Percentiles rank a stretch among this genome's conserved stretches.
Evolutionary conservation across 352 stramenopile genomes (phyloP).

Genomic region (Albugo laibachii): DNA sequence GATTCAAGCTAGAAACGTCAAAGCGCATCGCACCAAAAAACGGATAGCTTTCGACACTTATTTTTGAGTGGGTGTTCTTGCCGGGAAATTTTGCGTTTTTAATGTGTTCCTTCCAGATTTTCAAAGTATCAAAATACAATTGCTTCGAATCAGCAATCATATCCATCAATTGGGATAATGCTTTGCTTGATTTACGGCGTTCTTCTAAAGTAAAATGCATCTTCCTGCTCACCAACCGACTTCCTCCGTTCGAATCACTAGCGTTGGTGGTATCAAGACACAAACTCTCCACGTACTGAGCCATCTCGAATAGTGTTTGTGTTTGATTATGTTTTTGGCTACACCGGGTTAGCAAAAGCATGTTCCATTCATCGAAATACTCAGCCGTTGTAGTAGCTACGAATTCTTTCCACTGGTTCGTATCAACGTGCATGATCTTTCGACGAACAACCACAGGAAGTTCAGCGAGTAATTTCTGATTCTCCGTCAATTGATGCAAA

Average conservation of each 20-base stretch:
- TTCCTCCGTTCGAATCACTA: background rate
- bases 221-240: background rate
- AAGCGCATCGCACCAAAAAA: conserved; percentile 57
- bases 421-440: conserved; percentile 64
- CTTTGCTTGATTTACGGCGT: conserved; percentile 37
- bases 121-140: conserved; percentile 55
- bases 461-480: conserved; percentile 51
- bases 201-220: conserved; percentile 21
- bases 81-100: conserved; percentile 48
- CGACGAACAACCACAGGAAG: conserved; percentile 62
- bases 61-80: conserved; percentile 14
- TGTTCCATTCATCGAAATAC: conserved; percentile 54
- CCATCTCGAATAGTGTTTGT: background rate
- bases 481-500: conserved; percentile 61
- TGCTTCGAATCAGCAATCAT: conserved; percentile 70
- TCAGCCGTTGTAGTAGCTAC: conserved; percentile 57
- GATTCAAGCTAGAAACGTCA: conserved; percentile 63
- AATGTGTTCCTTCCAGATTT: conserved; percentile 64
- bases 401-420: conserved; percentile 38
- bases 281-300: background rate
- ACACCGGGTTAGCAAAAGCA: background rate
- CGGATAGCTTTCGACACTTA: conserved; percentile 61
- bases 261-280: background rate
- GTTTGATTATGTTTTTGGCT: background rate
- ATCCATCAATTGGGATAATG: conserved; percentile 38